Evolutionary conservation across 2,329 filamentous ascomycete genomes (phyloP), one percentile per base, ranked within the genome.

Genomic region (Beauveria australis): DNA sequence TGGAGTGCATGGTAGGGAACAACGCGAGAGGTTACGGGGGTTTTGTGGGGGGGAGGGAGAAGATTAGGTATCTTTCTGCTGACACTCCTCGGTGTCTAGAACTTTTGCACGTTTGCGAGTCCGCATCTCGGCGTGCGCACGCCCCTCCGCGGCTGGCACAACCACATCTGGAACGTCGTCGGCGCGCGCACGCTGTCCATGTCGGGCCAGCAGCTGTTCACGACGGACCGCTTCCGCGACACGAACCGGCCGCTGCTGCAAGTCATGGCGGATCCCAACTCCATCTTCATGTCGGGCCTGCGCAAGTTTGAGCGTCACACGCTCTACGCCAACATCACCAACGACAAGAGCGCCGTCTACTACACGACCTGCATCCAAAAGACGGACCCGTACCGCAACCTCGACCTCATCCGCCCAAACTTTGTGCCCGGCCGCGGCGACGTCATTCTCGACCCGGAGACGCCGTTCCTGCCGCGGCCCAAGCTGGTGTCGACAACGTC

Each of bases 91-190:
- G 33, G 14, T 37, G 33, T 41, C 12, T 64, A 88, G 83, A 97
- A 96, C 78, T 97, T 97, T 74, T 91, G 89, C 2, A 96, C 92
- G 1, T 97, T 97, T 74, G 93, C 89, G 5, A 88, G 89, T 37
- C 93, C 89, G 26, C 89, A 92, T 73, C 79, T 92, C 8, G 89
- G 89, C n/a, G 88, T 89, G 1, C 80, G 88, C 54, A 84, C 85
- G 1, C 89, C 89, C 1, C 74, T 86, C 48, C 83, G 82, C 52
- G 89, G 89, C 18, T 81, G 82, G 75, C 78, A 82, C 61, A 86
- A 85, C 69, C 83, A 81, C 70, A 76, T 89, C 61, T 97, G 79
- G 86, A 97, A 97, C 70, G 82, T 88, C n/a, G 72, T 97, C 3
- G 93, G 91, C 49, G 87, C 91, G 1, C 82, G 89, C 60, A 91